These are phyloP conservation scores for Jamesozyma spencerorum DNA, from an alignment of 805 yeast species.

Conservation along the genomic window DNA sequence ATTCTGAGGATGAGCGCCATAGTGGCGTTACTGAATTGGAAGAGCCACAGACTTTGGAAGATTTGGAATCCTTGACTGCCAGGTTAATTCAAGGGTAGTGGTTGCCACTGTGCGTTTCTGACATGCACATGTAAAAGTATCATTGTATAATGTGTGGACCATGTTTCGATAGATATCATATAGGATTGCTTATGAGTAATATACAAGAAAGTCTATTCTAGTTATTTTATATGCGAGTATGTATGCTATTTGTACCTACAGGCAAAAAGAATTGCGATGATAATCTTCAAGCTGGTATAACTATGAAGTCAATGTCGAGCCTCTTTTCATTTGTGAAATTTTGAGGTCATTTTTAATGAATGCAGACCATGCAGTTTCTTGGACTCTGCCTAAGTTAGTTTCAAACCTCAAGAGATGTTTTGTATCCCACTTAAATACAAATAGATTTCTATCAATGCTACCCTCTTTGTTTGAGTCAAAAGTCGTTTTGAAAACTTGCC, in stretches of 20 bases:
- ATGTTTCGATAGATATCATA: too few species aligned
- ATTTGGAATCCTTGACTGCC: conserved; percentile 79
- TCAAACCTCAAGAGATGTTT: conserved; percentile 8
- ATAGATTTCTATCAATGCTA: conserved; percentile 7
- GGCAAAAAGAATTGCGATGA: too few species aligned
- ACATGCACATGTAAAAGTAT: too few species aligned
- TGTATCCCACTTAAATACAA: conserved; percentile 18
- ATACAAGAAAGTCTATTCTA: too few species aligned
- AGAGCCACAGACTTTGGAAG: conserved; percentile 86
- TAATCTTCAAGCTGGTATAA: too few species aligned
- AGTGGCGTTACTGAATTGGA: conserved; percentile 57
- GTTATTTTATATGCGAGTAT: too few species aligned
- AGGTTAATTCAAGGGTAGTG: conserved; percentile 27
- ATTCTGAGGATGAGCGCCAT: conserved; percentile 25
- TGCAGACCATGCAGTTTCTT: conserved; percentile 24
- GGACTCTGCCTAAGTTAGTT: conserved; percentile 17
- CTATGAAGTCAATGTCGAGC: too few species aligned
- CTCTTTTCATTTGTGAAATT: conserved; percentile 9
- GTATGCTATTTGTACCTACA: too few species aligned
- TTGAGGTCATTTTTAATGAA: conserved; percentile 22
- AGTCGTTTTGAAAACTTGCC: conserved; percentile 15
- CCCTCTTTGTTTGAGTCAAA: conserved; percentile 1
- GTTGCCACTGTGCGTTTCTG: too few species aligned
- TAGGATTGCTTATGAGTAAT: too few species aligned
- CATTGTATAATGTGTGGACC: background rate